Evolutionary conservation across 2,329 filamentous ascomycete species (phyloP).

Genomic region (Leptoxyphium fumago): DNA sequence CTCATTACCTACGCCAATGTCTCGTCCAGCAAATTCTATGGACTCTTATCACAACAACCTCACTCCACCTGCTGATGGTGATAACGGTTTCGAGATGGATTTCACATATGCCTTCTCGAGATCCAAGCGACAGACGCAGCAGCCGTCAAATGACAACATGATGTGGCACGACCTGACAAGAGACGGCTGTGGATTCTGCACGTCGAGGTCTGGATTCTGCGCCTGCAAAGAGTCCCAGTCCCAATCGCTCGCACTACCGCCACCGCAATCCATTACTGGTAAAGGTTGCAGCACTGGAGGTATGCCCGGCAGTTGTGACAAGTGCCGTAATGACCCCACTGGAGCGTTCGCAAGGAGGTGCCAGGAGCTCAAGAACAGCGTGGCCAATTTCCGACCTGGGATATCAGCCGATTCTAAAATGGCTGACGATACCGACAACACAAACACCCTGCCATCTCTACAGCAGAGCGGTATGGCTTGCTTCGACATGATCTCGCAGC

Average conservation of each 20-base stretch:
- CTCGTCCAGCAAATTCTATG: background rate
- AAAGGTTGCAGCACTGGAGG: slow-evolving; percentile 1
- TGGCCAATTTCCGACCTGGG: slow-evolving; percentile 7
- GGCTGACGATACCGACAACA: slow-evolving; percentile 3
- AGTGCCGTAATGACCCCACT: slow-evolving; percentile 13
- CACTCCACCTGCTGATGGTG: background rate
- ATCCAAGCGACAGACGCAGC: background rate
- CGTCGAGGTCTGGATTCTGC: slow-evolving; percentile 11
- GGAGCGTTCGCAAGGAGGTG: slow-evolving; percentile 5
- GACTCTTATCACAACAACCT: background rate
- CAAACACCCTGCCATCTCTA: background rate
- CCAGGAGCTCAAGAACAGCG: background rate
- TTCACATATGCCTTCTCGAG: background rate
- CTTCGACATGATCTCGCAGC: slow-evolving; percentile 5
- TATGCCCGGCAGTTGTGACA: slow-evolving; percentile 15
- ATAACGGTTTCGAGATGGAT: background rate
- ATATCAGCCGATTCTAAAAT: slow-evolving; percentile 11
- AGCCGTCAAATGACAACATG: slow-evolving; percentile 11
- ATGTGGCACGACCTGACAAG: slow-evolving; percentile 4
- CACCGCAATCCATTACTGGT: slow-evolving; percentile 1
- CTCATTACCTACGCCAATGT: background rate
- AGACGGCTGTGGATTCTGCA: slow-evolving; percentile 18
- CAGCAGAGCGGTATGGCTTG: slow-evolving; percentile 3
- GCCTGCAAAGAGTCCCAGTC: slow-evolving; percentile 7
- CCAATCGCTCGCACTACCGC: slow-evolving; percentile 3